These are phyloP conservation scores for Boletus vermiculosoides DNA, from an alignment of 768 basidiomycete genomes.

Conservation along the genomic window DNA sequence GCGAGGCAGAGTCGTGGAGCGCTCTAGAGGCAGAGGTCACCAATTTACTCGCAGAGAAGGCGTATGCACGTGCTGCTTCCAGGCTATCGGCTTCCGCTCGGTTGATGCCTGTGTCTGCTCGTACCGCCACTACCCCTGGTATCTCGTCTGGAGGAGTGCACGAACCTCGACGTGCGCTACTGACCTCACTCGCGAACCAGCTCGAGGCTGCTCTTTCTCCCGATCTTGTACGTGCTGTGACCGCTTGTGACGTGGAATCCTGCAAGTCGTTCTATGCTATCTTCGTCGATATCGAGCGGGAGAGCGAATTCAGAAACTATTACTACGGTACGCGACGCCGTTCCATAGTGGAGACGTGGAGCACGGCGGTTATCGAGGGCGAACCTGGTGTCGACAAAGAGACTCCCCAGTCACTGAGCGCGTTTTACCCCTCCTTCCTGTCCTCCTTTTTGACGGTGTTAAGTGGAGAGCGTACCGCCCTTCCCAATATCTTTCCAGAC, in stretches of 20 bases:
- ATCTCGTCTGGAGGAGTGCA: conserved; percentile 39
- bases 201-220: conserved; percentile 90
- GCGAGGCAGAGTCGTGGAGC: conserved; percentile 96
- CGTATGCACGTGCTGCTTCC: conserved; percentile 84
- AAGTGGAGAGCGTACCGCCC: conserved; percentile 65
- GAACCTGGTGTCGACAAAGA: conserved; percentile 43
- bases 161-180: conserved; percentile 77
- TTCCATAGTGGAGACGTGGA: conserved; percentile 68
- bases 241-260: conserved; percentile 65
- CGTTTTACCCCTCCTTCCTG: conserved; percentile 78
- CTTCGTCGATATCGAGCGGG: conserved; percentile 88
- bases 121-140: conserved; percentile 61
- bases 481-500: conserved; percentile 87
- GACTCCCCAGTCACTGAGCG: conserved; percentile 46
- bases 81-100: conserved; percentile 67
- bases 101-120: conserved; percentile 90
- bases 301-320: conserved; percentile 90
- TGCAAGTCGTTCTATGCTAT: conserved; percentile 83
- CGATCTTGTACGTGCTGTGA: conserved; percentile 86
- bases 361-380: conserved; percentile 45
- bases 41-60: conserved; percentile 72
- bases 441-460: conserved; percentile 63
- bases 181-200: conserved; percentile 94
- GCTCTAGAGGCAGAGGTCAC: conserved; percentile 92
- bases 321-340: conserved; percentile 85